Evolutionary conservation across 345 rosid genomes (phyloP).

Genomic region (Populus alba): DNA sequence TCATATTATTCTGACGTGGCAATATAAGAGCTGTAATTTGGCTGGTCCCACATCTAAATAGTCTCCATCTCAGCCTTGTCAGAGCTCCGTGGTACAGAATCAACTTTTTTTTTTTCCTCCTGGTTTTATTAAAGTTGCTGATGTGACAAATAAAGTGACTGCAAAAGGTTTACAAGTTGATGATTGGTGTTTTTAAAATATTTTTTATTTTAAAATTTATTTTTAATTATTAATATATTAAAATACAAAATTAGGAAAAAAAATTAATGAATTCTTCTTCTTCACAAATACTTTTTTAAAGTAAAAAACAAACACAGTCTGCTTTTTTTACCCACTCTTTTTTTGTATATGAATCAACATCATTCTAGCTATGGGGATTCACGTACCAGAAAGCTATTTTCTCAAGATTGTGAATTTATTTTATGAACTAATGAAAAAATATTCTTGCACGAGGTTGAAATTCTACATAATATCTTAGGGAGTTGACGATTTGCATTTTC

Average conservation of each 20-base stretch:
- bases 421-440: neutral
- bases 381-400: neutral
- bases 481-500: neutral
- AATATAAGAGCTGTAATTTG: neutral
- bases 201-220: too few species aligned
- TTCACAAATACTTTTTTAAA: too few species aligned
- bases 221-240: too few species aligned
- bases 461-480: too few species aligned
- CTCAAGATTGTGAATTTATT: neutral
- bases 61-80: neutral
- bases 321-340: neutral
- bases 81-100: neutral
- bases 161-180: neutral
- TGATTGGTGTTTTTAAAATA: too few species aligned
- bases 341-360: neutral
- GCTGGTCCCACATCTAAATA: neutral
- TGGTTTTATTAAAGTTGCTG: neutral
- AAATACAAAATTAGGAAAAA: too few species aligned
- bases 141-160: neutral
- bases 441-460: neutral
- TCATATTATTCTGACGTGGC: neutral
- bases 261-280: too few species aligned
- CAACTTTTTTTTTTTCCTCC: neutral
- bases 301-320: too few species aligned
- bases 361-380: neutral